Base-by-base conservation (phyloP, 2,329 filamentous ascomycete species). In the Corinectria fuckeliana region DNA sequence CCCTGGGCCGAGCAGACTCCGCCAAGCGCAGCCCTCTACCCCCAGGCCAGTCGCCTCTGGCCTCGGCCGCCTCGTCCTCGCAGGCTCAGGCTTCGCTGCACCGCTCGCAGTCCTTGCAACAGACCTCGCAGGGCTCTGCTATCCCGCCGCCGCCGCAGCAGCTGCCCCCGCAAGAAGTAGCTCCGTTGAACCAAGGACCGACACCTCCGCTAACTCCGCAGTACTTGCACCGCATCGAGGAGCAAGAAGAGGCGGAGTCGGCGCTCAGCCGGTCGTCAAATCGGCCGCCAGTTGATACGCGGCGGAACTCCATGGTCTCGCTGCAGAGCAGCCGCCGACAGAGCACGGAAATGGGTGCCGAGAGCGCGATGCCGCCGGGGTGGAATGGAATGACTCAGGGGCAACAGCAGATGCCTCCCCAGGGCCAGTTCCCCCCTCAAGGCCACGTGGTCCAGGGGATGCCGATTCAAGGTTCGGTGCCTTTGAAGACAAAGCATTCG, bases 221-320 rank as follows among this genome's bases (percentile, higher is more conserved):
- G 30, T 44, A 53, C n/a, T 53, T 72, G 0, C 58, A 54, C 3
- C 63, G 69, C 6, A 73, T 72, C 11, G 69, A 71, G 30, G 71
- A 72, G 49, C 61, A 68, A 2, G 67, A 71, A 2, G 69, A 71
- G 45, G n/a, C 59, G 2, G 42, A 57, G 14, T n/a, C 42, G 21
- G 54, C 59, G 3, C 56, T 59, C 9, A 68, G 64, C 16, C 60
- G 63, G 2, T 66, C 69, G 4, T 67, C 69, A 2, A 68, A 57
- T 30, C 47, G 61, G 4, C 58, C 61, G 1, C 51, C 50, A 1
- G 62, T 52, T 8, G 52, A 59, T 4, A 60, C 64, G 7, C 50
- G 63, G 23, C 61, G 61, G 4, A 63, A 51, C 4, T 70, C 68
- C 0, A 3, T 64, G 11, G 58, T 44, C 18, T 36, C 65, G 4